These are phyloP conservation scores for Pleurostoma richardsiae DNA, from an alignment of 2,329 filamentous ascomycete genomes.

Conservation along the genomic window DNA sequence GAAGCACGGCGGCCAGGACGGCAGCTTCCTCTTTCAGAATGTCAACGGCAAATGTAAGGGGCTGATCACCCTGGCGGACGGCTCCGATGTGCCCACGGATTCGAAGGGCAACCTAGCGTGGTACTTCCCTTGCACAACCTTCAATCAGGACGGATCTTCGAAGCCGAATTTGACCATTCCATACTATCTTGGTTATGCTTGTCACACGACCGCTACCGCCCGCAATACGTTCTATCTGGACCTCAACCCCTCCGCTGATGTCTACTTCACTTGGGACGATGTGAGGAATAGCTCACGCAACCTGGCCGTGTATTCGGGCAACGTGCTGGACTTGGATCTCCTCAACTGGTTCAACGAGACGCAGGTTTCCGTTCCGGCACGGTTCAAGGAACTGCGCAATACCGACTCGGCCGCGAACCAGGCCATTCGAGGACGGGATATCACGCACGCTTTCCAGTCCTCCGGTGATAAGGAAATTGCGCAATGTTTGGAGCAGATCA, in stretches of 20 bases:
- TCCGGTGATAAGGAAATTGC: conserved; percentile 74
- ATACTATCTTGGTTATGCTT: conserved; percentile 80
- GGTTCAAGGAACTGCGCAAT: conserved; percentile 75
- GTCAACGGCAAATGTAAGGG: conserved; percentile 96
- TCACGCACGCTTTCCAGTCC: conserved; percentile 82
- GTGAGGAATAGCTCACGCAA: conserved; percentile 85
- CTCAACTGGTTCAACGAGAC: conserved; percentile 83
- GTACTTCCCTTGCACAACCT: conserved; percentile 92
- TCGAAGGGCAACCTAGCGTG: conserved; percentile 71
- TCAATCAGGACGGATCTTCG: conserved; percentile 89
- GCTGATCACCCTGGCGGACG: conserved; percentile 66
- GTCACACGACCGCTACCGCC: conserved; percentile 70
- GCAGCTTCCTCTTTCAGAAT: conserved; percentile 96
- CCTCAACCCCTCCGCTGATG: conserved; percentile 69
- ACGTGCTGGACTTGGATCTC: conserved; percentile 84
- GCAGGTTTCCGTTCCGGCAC: conserved; percentile 69
- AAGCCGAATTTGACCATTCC: conserved; percentile 67
- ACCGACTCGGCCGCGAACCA: conserved; percentile 54
- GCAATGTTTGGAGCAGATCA: conserved; percentile 85
- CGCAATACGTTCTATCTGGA: conserved; percentile 71
- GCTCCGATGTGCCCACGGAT: conserved; percentile 78
- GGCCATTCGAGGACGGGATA: conserved; percentile 74
- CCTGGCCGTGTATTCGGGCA: conserved; percentile 88
- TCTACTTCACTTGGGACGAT: conserved; percentile 96
- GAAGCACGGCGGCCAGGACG: conserved; percentile 83